phyloP scores from a whole-genome alignment of 805 yeast genomes.

The Nakazawaea molendinolei region DNA sequence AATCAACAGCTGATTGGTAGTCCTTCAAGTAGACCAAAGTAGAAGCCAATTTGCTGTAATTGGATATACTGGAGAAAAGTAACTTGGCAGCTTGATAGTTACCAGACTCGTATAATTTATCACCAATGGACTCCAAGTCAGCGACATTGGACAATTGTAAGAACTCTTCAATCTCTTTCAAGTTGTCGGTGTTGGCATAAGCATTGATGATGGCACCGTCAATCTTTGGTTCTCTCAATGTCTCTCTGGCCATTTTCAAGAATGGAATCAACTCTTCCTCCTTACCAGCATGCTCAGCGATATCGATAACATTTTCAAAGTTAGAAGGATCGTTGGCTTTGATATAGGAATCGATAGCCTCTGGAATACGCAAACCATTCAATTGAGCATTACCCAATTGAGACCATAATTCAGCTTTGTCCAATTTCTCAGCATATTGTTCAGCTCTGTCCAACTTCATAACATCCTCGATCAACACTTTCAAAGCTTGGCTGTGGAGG shows the following conservation, averaged over 20 bases:
- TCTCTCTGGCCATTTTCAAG: slow-evolving; percentile 85
- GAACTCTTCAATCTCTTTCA: slow-evolving; percentile 77
- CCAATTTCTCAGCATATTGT: slow-evolving; percentile 84
- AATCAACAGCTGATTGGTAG: slow-evolving; percentile 95
- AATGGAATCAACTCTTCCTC: slow-evolving; percentile 87
- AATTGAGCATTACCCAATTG: slow-evolving; percentile 95
- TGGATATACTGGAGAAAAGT: slow-evolving; percentile 78
- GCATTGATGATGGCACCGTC: slow-evolving; percentile 90
- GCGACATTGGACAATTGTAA: slow-evolving; percentile 89
- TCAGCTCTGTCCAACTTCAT: slow-evolving; percentile 95
- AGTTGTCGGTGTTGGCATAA: slow-evolving; percentile 71
- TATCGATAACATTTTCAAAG: slow-evolving; percentile 86
- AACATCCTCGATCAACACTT: slow-evolving; percentile 85
- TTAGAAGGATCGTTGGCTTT: slow-evolving; percentile 88
- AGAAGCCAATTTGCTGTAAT: slow-evolving; percentile 95
- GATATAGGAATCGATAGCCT: slow-evolving; percentile 86
- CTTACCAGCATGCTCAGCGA: slow-evolving; percentile 92
- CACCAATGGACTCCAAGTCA: slow-evolving; percentile 87
- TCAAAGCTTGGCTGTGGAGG: slow-evolving; percentile 71
- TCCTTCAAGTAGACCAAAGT: slow-evolving; percentile 88
- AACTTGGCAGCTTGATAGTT: slow-evolving; percentile 92
- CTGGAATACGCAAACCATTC: slow-evolving; percentile 86
- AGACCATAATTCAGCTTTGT: slow-evolving; percentile 84
- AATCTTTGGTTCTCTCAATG: slow-evolving; percentile 83
- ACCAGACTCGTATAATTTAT: slow-evolving; percentile 70